Evolutionary conservation across 2,329 filamentous ascomycete genomes (phyloP), one percentile per base, ranked within the genome.

Genomic region (Nemania diffusa): DNA sequence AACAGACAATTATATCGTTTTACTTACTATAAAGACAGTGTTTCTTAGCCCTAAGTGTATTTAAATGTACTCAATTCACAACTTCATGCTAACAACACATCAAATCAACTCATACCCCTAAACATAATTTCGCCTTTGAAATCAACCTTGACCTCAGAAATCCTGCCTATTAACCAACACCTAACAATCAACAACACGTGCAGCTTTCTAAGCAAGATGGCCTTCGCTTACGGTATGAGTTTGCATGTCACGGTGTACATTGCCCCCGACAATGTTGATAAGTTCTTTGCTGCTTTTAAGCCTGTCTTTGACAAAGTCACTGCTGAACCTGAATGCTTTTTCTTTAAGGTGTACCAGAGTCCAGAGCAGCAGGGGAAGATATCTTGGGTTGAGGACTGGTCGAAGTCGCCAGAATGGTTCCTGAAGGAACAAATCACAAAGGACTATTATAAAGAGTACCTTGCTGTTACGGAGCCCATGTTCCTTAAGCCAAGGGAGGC

Each of bases 371-470:
- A 78, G 0, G 80, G 79, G 0, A 74, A 72, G 9, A 64, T 82
- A 5, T 73, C 67, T 2, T 82, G 79, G 78, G 77, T 81, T 9
- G 80, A 81, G 64, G 77, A 81, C 62, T 82, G 81, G 81, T 44
- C 46, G 0, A 71, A 73, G 40, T 65, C 73, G 15, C 64, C 62
- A 2, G 69, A 78, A 42, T 78, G 76, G 75, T 74, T 80, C 9
- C 7, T 56, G 5, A 40, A 75, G 74, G 42, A 73, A 4, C 78
- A 80, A 73, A 55, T 79, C 11, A 76, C 70, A 6, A 82, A 81
- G 69, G 71, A 76, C 2, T 83, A 83, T 62, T 82, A 82, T 62
- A 75, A 77, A 42, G 77, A 78, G 13, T 82, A 82, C 63, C 62
- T 81, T 1, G 75, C 72, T 2, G 68, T 72, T 7, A 82, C 81